Percentiles rank a stretch among this genome's conserved stretches.
These are phyloP conservation scores for Massariosphaeria phaeospora DNA, from an alignment of 495 filamentous ascomycete genomes.

Conservation along the genomic window DNA sequence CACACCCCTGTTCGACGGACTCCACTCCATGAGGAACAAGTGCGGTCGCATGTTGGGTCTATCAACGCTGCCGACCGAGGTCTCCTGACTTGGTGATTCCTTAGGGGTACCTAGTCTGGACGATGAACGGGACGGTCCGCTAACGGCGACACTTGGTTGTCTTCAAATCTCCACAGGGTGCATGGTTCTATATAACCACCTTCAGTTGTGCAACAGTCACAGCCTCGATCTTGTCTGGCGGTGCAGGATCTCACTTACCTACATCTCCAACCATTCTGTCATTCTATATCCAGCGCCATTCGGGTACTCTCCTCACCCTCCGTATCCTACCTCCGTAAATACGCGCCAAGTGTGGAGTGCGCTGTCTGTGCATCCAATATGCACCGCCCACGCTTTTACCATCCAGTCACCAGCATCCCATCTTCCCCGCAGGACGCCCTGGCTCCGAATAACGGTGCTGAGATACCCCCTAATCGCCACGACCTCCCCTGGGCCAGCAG, in stretches of 20 bases:
- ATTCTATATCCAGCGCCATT: not conserved
- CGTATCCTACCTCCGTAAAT: not conserved
- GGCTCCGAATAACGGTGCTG: conserved; percentile 1
- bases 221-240: too few species aligned
- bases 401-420: not conserved
- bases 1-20: conserved; percentile 13
- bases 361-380: not conserved
- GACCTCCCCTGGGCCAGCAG: not conserved
- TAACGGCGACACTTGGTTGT: too few species aligned
- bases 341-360: conserved; percentile 19
- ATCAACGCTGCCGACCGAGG: not conserved
- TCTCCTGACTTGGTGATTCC: conserved; percentile 13
- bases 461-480: not conserved
- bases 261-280: not conserved
- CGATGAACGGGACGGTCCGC: conserved; percentile 17
- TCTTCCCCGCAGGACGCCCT: not conserved
- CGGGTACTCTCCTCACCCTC: conserved; percentile 11
- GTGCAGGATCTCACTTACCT: not conserved
- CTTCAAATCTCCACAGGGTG: too few species aligned
- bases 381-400: conserved; percentile 4
- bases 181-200: too few species aligned
- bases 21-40: conserved; percentile 9
- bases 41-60: conserved; percentile 21
- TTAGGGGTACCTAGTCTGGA: not conserved
- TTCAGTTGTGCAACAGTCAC: too few species aligned